Percentiles rank a stretch among this genome's conserved stretches.
Conservation (phyloP, 2,329 filamentous ascomycete genomes). For the Pseudogymnoascus sp. region DNA sequence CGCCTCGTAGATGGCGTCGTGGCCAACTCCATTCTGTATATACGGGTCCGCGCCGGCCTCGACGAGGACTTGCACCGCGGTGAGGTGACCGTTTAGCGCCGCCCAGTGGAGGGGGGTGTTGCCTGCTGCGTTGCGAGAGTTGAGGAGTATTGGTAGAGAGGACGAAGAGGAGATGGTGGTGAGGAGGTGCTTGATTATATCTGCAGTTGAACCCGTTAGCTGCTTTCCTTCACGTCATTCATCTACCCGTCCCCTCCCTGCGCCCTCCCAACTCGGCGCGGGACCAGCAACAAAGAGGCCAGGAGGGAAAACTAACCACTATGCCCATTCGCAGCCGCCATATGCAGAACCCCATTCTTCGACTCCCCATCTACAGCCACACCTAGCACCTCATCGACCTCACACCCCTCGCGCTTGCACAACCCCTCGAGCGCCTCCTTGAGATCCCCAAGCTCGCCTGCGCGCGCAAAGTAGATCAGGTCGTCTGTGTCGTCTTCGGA, state of each 20-base stretch:
- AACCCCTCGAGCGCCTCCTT: slow-evolving; percentile 51
- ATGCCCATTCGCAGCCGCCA: slow-evolving; percentile 87
- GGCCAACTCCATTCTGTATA: slow-evolving; percentile 74
- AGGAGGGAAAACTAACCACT: slow-evolving; percentile 47
- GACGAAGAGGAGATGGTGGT: slow-evolving; percentile 31
- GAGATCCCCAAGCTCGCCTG: slow-evolving; percentile 68
- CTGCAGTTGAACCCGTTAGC: slow-evolving; percentile 12
- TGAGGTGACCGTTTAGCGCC: slow-evolving; percentile 78
- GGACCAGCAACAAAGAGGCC: too few species aligned
- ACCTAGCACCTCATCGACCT: slow-evolving; percentile 57
- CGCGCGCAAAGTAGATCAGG: slow-evolving; percentile 77
- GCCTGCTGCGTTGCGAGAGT: slow-evolving; percentile 68
- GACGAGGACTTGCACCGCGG: slow-evolving; percentile 69
- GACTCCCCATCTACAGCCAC: slow-evolving; percentile 67
- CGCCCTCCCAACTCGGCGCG: background rate
- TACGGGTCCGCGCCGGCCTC: slow-evolving; percentile 70
- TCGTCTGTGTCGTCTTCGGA: slow-evolving; percentile 82
- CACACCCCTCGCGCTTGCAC: slow-evolving; percentile 46
- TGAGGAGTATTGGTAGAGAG: slow-evolving; percentile 45
- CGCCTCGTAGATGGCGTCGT: slow-evolving; percentile 70
- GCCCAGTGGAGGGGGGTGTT: slow-evolving; percentile 96
- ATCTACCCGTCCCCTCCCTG: background rate
- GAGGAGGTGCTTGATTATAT: slow-evolving; percentile 42
- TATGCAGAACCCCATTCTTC: slow-evolving; percentile 77
- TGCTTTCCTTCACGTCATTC: background rate